Conservation (phyloP, 306 rosid genomes). For the Inga oerstediana region DNA sequence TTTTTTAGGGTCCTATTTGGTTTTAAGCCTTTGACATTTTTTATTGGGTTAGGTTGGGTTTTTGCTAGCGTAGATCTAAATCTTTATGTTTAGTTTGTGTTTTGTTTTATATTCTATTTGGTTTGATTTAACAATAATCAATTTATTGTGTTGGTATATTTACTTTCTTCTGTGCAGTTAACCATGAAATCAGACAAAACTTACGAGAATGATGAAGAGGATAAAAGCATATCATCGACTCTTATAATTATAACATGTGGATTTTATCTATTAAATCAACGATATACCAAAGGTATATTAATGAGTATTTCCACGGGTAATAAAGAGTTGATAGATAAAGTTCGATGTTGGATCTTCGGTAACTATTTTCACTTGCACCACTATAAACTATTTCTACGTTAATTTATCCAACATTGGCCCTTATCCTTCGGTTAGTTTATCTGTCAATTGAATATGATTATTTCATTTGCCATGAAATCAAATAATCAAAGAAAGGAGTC, state of each 20-base stretch:
- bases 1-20: not conserved
- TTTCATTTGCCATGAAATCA: not conserved
- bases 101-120: not conserved
- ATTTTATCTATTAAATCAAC: not conserved
- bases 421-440: not conserved
- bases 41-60: not conserved
- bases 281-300: not conserved
- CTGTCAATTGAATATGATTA: not conserved
- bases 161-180: too few species aligned
- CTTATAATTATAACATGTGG: not conserved
- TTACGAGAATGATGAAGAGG: not conserved
- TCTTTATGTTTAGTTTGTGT: not conserved
- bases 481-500: too few species aligned
- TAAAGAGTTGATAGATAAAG: too few species aligned
- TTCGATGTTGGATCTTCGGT: not conserved
- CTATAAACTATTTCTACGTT: too few species aligned
- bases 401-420: not conserved
- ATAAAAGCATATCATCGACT: not conserved
- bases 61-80: not conserved
- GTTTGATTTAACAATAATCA: not conserved
- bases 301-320: not conserved
- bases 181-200: too few species aligned
- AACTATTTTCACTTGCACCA: too few species aligned
- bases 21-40: not conserved
- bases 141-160: too few species aligned